phyloP scores from a whole-genome alignment of 768 basidiomycete genomes.

The Baorangia bicolor region DNA sequence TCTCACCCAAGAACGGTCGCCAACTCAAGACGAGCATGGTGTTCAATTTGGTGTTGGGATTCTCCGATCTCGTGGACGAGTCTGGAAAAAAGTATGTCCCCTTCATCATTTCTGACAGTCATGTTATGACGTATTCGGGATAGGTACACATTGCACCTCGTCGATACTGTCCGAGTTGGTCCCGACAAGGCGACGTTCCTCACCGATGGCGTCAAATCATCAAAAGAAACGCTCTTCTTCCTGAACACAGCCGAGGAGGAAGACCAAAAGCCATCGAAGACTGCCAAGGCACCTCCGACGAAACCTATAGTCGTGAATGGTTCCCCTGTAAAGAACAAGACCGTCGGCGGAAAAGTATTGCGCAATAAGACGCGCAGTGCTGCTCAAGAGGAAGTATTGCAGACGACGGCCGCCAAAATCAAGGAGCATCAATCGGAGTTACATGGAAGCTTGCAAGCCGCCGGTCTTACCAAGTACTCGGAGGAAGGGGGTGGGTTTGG shows the following conservation, averaged over 20 bases:
- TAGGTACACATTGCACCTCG: conserved; percentile 86
- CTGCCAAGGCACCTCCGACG: conserved; percentile 50
- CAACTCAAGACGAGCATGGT: conserved; percentile 78
- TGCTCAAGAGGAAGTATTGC: conserved; percentile 79
- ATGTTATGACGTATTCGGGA: neutral
- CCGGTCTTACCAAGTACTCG: conserved; percentile 81
- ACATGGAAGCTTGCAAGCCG: conserved; percentile 70
- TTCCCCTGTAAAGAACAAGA: conserved; percentile 67
- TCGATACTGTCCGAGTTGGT: conserved; percentile 84
- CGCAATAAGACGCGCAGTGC: conserved; percentile 90
- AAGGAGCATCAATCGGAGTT: conserved; percentile 86
- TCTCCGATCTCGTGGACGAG: conserved; percentile 75
- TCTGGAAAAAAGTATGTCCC: conserved; percentile 71
- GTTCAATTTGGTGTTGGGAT: conserved; percentile 81
- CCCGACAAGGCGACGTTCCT: conserved; percentile 63
- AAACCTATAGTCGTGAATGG: conserved; percentile 61
- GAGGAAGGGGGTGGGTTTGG: conserved; percentile 73
- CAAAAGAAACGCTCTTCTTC: conserved; percentile 90
- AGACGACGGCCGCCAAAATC: conserved; percentile 73
- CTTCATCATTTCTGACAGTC: neutral
- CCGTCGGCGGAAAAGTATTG: conserved; percentile 80
- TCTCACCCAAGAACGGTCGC: conserved; percentile 78
- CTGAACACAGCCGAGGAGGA: conserved; percentile 57
- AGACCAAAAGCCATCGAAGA: conserved; percentile 56
- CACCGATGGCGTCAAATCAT: conserved; percentile 80